Percentiles rank a stretch among this genome's conserved stretches.
phyloP scores from a whole-genome alignment of 192 early-diverging fungal species.

The Phlyctochytrium planicorne region DNA sequence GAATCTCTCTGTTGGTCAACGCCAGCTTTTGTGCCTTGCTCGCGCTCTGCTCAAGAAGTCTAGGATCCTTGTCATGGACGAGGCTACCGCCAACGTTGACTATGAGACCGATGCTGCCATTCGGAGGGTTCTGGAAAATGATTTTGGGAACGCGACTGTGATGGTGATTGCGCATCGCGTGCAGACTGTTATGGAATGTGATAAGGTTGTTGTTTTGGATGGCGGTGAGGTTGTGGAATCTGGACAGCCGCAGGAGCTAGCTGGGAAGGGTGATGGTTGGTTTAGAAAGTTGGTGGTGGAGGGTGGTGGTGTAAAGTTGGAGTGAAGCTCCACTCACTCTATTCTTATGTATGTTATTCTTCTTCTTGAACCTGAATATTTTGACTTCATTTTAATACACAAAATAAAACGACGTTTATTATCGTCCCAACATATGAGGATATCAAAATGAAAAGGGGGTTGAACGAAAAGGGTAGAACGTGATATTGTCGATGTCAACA shows the following conservation, averaged over 20 bases:
- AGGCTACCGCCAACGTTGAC: constrained; percentile 63
- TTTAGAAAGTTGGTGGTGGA: too few species aligned
- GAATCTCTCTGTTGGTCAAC: constrained; percentile 82
- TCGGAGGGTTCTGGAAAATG: constrained; percentile 67
- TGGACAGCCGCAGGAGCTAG: constrained; percentile 71
- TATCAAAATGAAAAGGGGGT: not conserved
- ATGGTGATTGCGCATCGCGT: too few species aligned
- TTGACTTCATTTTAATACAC: not conserved
- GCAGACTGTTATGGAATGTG: too few species aligned
- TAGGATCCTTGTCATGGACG: constrained; percentile 53
- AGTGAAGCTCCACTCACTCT: not conserved
- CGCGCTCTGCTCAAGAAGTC: constrained; percentile 51
- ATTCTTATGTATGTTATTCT: not conserved
- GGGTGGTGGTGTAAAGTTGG: too few species aligned
- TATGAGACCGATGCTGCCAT: constrained; percentile 77
- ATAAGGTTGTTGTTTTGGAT: constrained; percentile 80
- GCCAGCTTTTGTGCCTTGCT: constrained; percentile 56
- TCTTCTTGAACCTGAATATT: not conserved
- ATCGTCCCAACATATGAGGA: too few species aligned
- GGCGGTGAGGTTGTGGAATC: constrained; percentile 76
- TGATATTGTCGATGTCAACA: not conserved
- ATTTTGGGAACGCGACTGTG: constrained; percentile 66
- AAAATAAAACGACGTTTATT: too few species aligned
- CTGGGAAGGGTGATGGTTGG: too few species aligned
- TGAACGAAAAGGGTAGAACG: not conserved